phyloP scores from a whole-genome alignment of 2,329 filamentous ascomycete genomes.

The Thielaviopsis cerberus region DNA sequence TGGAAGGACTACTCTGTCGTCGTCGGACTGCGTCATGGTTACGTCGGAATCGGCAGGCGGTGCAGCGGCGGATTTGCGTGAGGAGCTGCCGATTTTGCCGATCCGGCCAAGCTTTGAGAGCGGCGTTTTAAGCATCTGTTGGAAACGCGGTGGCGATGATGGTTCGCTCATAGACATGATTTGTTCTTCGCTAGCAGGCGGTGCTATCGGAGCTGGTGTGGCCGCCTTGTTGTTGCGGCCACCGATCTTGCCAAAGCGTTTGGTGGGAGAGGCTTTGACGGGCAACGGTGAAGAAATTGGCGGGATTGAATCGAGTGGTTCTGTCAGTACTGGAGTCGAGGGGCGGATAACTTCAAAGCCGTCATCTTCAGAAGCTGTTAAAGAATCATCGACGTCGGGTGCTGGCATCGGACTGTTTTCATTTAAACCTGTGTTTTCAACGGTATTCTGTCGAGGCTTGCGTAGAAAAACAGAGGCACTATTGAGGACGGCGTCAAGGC shows the following conservation, averaged over 20 bases:
- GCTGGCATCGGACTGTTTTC: background rate
- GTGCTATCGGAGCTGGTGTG: background rate
- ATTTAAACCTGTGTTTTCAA: background rate
- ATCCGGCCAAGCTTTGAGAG: background rate
- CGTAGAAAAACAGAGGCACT: background rate
- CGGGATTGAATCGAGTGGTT: background rate
- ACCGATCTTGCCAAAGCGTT: constrained; percentile 3
- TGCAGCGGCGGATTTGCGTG: background rate
- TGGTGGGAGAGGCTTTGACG: background rate
- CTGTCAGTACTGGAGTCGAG: background rate
- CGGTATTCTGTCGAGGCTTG: background rate
- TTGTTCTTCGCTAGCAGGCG: background rate
- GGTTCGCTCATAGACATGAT: constrained; percentile 6
- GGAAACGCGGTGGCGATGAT: background rate
- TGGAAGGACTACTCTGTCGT: background rate
- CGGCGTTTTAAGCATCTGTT: background rate
- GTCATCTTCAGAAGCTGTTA: constrained; percentile 3
- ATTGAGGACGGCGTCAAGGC: background rate
- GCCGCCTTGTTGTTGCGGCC: background rate
- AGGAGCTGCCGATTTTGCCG: background rate
- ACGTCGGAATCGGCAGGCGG: background rate
- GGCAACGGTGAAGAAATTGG: background rate
- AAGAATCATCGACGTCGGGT: background rate
- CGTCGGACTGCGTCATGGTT: constrained; percentile 1
- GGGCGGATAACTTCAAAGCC: constrained; percentile 4